A percentile compares a stretch with the other conserved stretches of the same genome.
Conservation (phyloP, 2,329 filamentous ascomycete species). For the Pseudogymnoascus sp. region DNA sequence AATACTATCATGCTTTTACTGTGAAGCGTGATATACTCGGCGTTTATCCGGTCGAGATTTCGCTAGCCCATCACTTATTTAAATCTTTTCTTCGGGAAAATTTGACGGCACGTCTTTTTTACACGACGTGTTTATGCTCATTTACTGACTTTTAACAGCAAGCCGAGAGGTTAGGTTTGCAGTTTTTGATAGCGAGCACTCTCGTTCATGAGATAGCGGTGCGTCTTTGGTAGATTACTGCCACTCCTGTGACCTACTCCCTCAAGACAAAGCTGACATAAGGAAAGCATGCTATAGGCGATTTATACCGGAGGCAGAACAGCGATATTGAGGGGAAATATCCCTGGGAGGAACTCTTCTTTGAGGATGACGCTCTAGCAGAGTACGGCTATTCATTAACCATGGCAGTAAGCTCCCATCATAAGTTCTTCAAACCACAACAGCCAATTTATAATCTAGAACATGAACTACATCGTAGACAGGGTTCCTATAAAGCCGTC, state of each 20-base stretch:
- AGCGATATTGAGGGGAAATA: neutral
- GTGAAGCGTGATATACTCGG: neutral
- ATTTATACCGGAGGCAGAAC: neutral
- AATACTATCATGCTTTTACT: neutral
- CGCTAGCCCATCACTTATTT: neutral
- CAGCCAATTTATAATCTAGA: neutral
- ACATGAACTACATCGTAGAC: constrained; percentile 3
- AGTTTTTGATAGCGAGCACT: neutral
- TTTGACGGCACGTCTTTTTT: neutral
- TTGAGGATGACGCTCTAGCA: neutral
- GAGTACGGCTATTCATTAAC: constrained; percentile 1
- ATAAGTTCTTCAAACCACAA: neutral
- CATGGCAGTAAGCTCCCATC: neutral
- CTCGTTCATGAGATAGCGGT: neutral
- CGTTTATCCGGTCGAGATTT: neutral
- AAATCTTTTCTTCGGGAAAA: neutral
- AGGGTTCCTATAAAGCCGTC: neutral
- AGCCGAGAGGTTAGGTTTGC: neutral
- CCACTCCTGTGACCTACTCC: neutral
- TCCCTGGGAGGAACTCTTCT: neutral
- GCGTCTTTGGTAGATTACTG: neutral
- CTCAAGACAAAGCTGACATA: neutral
- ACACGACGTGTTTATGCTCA: neutral
- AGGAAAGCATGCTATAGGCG: neutral
- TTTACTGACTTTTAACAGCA: neutral